Evolutionary conservation across 257 asterid species (phyloP).

Genomic region (Eucommia ulmoides): DNA sequence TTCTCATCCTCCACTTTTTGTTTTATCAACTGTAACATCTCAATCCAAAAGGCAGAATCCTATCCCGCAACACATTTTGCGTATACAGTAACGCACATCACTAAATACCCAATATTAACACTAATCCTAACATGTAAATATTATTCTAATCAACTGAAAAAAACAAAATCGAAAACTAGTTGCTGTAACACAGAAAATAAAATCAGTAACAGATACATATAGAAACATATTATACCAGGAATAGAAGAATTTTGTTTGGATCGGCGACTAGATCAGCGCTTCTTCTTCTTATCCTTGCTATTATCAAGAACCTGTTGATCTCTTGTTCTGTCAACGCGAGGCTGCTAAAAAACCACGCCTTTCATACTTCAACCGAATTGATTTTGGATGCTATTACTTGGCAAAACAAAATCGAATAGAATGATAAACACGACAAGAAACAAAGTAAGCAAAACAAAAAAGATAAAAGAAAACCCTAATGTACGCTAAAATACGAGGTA

Average conservation of each 20-base stretch:
- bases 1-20: no score
- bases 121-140: no score
- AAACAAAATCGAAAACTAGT: slow-evolving; percentile 1
- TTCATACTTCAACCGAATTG: slow-evolving; percentile 1
- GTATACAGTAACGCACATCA: not conserved
- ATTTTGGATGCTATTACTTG: not conserved
- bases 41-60: not conserved
- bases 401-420: not conserved
- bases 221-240: slow-evolving; percentile 9
- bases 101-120: not conserved
- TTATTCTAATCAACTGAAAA: not conserved
- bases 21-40: not conserved
- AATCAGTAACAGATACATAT: not conserved
- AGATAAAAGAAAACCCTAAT: slow-evolving; percentile 4
- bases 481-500: slow-evolving; percentile 2
- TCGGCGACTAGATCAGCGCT: slow-evolving; percentile 38
- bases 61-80: not conserved
- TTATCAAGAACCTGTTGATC: slow-evolving; percentile 1
- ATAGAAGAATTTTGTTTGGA: slow-evolving; percentile 25
- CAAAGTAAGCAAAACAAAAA: not conserved
- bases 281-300: slow-evolving; percentile 27
- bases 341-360: slow-evolving; percentile 13
- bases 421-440: not conserved
- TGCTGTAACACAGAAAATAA: not conserved
- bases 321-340: slow-evolving; percentile 8